Percentiles rank a stretch among this genome's conserved stretches.
Conservation (phyloP, 2,329 filamentous ascomycete species). For the Xylogone sp. region DNA sequence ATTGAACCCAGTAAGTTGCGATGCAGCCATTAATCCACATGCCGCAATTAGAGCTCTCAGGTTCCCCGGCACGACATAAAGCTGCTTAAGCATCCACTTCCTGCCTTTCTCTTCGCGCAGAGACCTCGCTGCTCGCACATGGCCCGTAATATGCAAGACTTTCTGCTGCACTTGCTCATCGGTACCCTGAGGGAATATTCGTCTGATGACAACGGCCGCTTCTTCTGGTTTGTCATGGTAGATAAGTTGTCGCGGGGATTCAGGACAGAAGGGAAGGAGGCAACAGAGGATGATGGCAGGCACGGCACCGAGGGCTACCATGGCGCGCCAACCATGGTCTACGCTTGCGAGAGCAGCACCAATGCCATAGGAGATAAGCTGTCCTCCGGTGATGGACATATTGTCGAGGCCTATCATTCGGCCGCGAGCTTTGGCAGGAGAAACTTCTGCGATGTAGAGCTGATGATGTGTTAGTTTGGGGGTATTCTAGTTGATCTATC, state of each 20-base stretch:
- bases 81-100: constrained; percentile 40
- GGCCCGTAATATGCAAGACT: constrained; percentile 35
- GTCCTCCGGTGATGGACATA: constrained; percentile 39
- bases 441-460: constrained; percentile 46
- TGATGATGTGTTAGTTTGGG: background rate
- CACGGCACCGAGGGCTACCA: constrained; percentile 43
- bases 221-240: constrained; percentile 36
- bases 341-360: constrained; percentile 37
- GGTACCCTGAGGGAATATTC: constrained; percentile 39
- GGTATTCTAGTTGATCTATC: no score
- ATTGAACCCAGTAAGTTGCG: constrained; percentile 44
- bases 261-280: constrained; percentile 43
- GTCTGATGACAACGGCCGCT: constrained; percentile 33
- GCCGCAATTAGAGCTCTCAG: constrained; percentile 41
- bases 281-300: constrained; percentile 39
- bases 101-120: constrained; percentile 36
- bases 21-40: constrained; percentile 49
- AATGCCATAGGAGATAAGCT: constrained; percentile 37
- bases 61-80: constrained; percentile 40
- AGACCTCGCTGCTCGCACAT: constrained; percentile 35
- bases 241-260: constrained; percentile 43
- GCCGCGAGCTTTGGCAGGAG: constrained; percentile 45
- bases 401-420: constrained; percentile 46
- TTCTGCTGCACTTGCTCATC: constrained; percentile 40
- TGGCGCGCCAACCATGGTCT: constrained; percentile 41